phyloP scores from a whole-genome alignment of 495 filamentous ascomycete genomes.

The Choiromyces venosus region DNA sequence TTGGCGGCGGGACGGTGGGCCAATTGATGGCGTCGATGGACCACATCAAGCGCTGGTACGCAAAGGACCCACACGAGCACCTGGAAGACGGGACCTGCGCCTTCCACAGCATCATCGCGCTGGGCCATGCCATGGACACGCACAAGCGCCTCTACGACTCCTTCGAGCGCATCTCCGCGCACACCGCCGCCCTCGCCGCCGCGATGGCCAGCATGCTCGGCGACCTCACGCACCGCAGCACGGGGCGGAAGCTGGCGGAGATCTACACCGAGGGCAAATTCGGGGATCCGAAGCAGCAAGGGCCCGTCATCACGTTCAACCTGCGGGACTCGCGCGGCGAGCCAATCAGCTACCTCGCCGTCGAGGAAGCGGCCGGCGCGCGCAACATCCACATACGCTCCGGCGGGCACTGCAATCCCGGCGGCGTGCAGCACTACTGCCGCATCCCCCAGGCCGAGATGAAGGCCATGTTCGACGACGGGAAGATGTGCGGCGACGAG shows the following conservation, averaged over 20 bases:
- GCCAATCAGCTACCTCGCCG: constrained; percentile 54
- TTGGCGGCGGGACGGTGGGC: constrained; percentile 72
- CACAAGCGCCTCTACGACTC: constrained; percentile 59
- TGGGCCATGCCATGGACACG: constrained; percentile 62
- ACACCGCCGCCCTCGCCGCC: constrained; percentile 55
- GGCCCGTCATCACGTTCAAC: constrained; percentile 68
- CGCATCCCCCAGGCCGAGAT: constrained; percentile 24
- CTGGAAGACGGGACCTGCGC: constrained; percentile 75
- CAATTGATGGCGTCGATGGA: constrained; percentile 56
- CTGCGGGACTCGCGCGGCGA: constrained; percentile 52
- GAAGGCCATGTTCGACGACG: constrained; percentile 21
- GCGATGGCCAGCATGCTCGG: constrained; percentile 51
- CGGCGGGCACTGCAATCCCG: constrained; percentile 62
- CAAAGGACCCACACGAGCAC: constrained; percentile 54
- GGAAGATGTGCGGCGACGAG: constrained; percentile 58
- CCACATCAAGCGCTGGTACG: constrained; percentile 61
- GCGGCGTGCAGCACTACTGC: constrained; percentile 47
- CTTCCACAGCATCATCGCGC: constrained; percentile 70
- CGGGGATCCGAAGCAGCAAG: constrained; percentile 57
- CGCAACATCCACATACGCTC: constrained; percentile 62
- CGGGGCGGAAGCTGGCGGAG: constrained; percentile 53
- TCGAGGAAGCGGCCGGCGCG: constrained; percentile 60
- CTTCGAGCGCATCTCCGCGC: constrained; percentile 57
- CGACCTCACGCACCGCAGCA: constrained; percentile 52
- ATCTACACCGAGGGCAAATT: constrained; percentile 58